These are phyloP conservation scores for Diplodia scrobiculata DNA, from an alignment of 2,329 filamentous ascomycete genomes.

Conservation along the genomic window DNA sequence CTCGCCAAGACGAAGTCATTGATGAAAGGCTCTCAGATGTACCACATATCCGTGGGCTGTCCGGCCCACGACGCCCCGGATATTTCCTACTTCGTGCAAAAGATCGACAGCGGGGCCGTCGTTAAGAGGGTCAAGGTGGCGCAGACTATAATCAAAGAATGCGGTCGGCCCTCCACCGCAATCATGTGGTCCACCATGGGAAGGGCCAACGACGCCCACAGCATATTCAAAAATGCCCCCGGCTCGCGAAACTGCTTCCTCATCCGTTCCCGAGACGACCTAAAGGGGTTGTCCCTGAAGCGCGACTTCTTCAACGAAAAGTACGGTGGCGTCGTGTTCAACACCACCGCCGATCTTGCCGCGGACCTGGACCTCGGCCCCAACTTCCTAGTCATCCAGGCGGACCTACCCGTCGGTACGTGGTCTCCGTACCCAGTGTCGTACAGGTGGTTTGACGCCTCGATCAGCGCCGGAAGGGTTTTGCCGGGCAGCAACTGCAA, in stretches of 20 bases:
- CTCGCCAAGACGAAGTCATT: not conserved
- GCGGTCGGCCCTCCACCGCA: no score
- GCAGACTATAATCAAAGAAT: not conserved
- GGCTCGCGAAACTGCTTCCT: no score
- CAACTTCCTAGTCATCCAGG: not conserved
- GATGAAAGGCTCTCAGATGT: not conserved
- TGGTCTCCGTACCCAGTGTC: not conserved
- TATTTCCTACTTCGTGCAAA: not conserved
- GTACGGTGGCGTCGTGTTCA: not conserved
- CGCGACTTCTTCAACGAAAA: no score
- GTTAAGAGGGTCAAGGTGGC: not conserved
- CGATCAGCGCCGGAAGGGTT: not conserved
- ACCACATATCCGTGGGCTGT: not conserved
- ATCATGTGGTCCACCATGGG: no score
- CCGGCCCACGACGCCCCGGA: not conserved
- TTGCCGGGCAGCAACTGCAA: no score
- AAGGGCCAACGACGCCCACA: no score
- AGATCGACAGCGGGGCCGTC: not conserved
- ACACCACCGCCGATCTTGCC: not conserved
- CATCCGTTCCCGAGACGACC: not conserved
- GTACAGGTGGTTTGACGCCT: not conserved
- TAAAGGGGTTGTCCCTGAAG: no score
- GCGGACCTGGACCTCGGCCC: not conserved
- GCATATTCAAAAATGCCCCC: no score
- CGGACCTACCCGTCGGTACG: not conserved